Evolutionary conservation across 164 flowering plant genomes (phyloP).

Genomic region (Berberis vulgaris): DNA sequence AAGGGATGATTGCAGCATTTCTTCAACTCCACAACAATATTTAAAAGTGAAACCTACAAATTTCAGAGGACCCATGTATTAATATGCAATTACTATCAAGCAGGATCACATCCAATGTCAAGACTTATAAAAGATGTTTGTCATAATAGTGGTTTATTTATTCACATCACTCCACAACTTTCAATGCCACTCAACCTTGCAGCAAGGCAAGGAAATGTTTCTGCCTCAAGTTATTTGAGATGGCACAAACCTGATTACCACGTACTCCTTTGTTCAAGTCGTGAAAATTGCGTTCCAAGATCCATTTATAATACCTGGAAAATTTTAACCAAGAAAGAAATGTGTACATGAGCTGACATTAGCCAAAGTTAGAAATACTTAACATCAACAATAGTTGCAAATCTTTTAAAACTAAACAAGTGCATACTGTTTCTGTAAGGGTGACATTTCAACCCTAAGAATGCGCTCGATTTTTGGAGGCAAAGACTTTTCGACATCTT

Average conservation of each 20-base stretch:
- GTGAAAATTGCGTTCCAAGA: slow-evolving; percentile 92
- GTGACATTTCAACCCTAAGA: neutral
- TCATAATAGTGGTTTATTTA: neutral
- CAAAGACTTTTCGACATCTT: neutral
- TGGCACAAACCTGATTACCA: slow-evolving; percentile 77
- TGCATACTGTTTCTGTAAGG: slow-evolving; percentile 70
- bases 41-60: slow-evolving; percentile 87
- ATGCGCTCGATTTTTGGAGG: neutral
- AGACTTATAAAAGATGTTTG: neutral
- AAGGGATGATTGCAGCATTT: slow-evolving; percentile 99
- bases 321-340: slow-evolving; percentile 1
- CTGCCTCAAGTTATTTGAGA: neutral
- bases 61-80: neutral
- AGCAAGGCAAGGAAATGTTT: neutral
- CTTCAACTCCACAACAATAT: slow-evolving; percentile 97
- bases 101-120: neutral
- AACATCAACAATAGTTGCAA: neutral
- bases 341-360: slow-evolving; percentile 4
- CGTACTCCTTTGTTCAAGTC: slow-evolving; percentile 99
- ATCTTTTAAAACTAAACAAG: slow-evolving; percentile 3
- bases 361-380: neutral
- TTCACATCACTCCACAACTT: neutral
- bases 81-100: neutral
- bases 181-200: neutral
- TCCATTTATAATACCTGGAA: slow-evolving; percentile 96